These are phyloP conservation scores for Ophiocordyceps robertsii DNA, from an alignment of 2,329 filamentous ascomycete genomes.

Conservation along the genomic window DNA sequence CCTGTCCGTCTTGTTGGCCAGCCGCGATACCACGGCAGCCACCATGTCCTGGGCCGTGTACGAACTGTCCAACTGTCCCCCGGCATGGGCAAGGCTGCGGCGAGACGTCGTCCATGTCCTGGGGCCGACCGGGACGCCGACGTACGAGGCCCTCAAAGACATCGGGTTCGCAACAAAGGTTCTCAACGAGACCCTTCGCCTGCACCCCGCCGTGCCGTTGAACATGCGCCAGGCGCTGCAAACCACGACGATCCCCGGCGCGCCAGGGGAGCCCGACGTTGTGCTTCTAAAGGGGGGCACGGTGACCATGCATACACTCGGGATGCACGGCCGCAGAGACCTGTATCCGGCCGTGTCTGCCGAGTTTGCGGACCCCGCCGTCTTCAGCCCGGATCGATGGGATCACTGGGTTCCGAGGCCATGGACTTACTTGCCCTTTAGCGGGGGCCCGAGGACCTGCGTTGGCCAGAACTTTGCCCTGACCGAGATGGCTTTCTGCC, in stretches of 20 bases:
- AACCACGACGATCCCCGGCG: conserved; percentile 4
- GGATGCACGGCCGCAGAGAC: conserved; percentile 58
- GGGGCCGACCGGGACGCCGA: conserved; percentile 52
- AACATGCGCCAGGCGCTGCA: conserved; percentile 59
- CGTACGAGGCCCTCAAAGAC: conserved; percentile 69
- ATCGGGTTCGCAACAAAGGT: conserved; percentile 71
- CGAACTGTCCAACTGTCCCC: conserved; percentile 61
- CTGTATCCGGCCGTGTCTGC: conserved; percentile 41
- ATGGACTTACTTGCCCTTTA: conserved; percentile 65
- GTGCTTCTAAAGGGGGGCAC: conserved; percentile 49
- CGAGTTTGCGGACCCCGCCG: conserved; percentile 28
- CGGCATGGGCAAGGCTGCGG: conserved; percentile 55
- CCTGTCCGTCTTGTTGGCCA: conserved; percentile 69
- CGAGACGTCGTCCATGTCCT: conserved; percentile 58
- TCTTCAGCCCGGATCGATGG: conserved; percentile 59
- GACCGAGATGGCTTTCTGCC: conserved; percentile 45
- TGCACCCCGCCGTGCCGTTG: conserved; percentile 69
- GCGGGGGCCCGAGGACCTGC: conserved; percentile 60
- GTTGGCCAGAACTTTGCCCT: conserved; percentile 73
- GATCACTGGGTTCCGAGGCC: conserved; percentile 45
- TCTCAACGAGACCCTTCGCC: conserved; percentile 63
- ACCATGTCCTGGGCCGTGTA: conserved; percentile 75
- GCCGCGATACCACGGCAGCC: conserved; percentile 74
- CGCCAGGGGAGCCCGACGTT: conserved; percentile 45
- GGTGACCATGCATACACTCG: conserved; percentile 52